Base-by-base conservation (phyloP, 164 flowering plant genomes). In the Cinnamomum chago region DNA sequence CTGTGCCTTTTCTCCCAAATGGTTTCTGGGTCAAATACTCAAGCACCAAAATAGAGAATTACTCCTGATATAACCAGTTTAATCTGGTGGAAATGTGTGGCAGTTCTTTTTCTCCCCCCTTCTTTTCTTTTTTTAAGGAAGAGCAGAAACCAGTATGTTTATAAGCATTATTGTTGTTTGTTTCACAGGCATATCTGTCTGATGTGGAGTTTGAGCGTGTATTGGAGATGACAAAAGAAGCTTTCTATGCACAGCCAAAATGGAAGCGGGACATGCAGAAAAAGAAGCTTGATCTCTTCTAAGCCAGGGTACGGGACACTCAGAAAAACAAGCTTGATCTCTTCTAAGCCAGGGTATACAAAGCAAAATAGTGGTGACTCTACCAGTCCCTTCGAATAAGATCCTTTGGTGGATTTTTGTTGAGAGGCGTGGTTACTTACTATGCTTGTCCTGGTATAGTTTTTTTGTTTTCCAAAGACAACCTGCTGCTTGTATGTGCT, bases 201-300 rank as follows among this genome's bases (percentile, higher is more conserved):
- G 95, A 86, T 4, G 90, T 84, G 68, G 99, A 93, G 78, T 95
- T 95, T 76, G 75, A 84, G 81, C 73, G 82, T 17, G 80, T 93
- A 18, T 76, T 95, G 50, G 92, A 95, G 62, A 83, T 88, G 88
- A 62, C 85, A 1, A 93, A 92, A 84, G 98, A 92, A 75, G 91
- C 89, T 70, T 95, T 95, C 79, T 86, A 87, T 68, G 82, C 80
- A 72, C 76, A 93, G 75, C 98, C 99, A 0, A 93, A 82, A 75
- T 95, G 99, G 99, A 95, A 95, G 90, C 99, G 91, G 81, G 98
- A 93, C 87, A 80, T 93, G 91, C 89, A 73, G 80, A 95, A 95
- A 85, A 92, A 70, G 89, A 95, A 92, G 81, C 81, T 85, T 15
- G 97, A 91, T 80, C 87, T 95, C 72, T 95, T 95, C 78, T 95